Evolutionary conservation across 164 flowering plant species (phyloP), one percentile per base, ranked within the genome.

Genomic region (Vitis rupestris): DNA sequence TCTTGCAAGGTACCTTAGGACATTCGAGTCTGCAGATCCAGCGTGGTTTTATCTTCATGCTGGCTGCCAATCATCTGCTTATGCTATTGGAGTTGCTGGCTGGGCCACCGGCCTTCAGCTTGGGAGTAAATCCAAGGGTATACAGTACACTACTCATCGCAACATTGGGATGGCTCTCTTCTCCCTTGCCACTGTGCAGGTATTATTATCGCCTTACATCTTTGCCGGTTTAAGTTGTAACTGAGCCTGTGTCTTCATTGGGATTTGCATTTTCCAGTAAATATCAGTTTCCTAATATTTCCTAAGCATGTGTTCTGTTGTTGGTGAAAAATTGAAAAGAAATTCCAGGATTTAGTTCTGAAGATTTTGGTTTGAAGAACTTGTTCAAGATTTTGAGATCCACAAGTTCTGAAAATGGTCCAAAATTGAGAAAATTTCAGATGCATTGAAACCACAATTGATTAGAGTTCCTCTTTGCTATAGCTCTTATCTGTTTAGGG

Each of bases 1-100:
- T 61, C 82, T 87, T 0, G 91, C 98, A 3, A 80, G 98, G 76
- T 88, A 90, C 71, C 0, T 89, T 68, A 87, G 81, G 57, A 66
- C 81, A 11, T 84, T 89, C 64, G 72, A 78, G 66, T 79, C 84
- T 8, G 92, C 90, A 1, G 91, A 88, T 70, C 97, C 97, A 2
- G 88, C 88, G 2, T 93, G 98, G 98, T 90, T 93, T 72, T 89
- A 93, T 79, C 84, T 87, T 30, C 98, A 93, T 77, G 80, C 74
- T 8, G 65, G 62, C 65, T 93, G 93, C 80, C 98, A 90, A 59
- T 10, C 77, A 12, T 85, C 90, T 23, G 92, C 84, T 5, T 93
- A 88, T 70, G 82, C 78, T 58, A 75, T 93, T 59, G 98, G 98
- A 48, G 92, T 89, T 27, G 92, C 93, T 30, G 98, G 97, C 7